These are phyloP conservation scores for Beauveria bassiana DNA, from an alignment of 2,329 filamentous ascomycete genomes.

Conservation along the genomic window DNA sequence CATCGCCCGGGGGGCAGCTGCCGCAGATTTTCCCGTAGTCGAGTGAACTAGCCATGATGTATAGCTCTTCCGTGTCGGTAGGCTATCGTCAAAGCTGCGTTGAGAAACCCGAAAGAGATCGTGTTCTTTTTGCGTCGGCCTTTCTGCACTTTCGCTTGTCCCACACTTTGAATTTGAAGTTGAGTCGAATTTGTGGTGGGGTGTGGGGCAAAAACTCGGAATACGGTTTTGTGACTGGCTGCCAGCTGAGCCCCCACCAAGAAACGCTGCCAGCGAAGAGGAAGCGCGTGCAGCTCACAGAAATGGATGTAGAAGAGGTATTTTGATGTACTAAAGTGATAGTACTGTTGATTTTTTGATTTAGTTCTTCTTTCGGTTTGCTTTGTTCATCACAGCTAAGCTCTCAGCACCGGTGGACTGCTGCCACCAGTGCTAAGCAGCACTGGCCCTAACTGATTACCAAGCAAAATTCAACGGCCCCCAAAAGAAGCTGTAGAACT, in stretches of 20 bases:
- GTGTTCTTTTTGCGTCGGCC: constrained; percentile 8
- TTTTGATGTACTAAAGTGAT: too few species aligned
- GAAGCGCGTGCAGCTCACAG: background rate
- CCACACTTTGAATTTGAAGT: constrained; percentile 16
- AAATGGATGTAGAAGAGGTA: background rate
- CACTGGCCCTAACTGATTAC: background rate
- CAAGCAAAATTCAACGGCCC: background rate
- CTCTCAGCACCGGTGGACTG: background rate
- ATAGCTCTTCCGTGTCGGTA: constrained; percentile 1
- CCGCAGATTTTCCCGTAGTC: constrained; percentile 57
- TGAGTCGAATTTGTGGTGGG: constrained; percentile 35
- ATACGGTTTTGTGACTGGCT: constrained; percentile 5
- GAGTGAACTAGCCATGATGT: constrained; percentile 45
- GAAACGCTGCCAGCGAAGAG: background rate
- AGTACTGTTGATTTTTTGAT: background rate
- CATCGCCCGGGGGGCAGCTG: constrained; percentile 64
- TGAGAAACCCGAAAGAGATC: constrained; percentile 10
- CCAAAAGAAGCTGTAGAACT: background rate
- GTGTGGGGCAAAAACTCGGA: constrained; percentile 22
- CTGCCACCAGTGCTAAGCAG: background rate
- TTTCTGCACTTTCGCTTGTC: constrained; percentile 13
- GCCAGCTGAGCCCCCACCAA: constrained; percentile 5
- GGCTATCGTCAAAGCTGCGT: constrained; percentile 6
- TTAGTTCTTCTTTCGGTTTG: background rate
- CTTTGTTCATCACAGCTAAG: background rate